A percentile compares a stretch with the other conserved stretches of the same genome.
Evolutionary conservation across 495 filamentous ascomycete species (phyloP).

Genomic region (Penicillium goetzii): DNA sequence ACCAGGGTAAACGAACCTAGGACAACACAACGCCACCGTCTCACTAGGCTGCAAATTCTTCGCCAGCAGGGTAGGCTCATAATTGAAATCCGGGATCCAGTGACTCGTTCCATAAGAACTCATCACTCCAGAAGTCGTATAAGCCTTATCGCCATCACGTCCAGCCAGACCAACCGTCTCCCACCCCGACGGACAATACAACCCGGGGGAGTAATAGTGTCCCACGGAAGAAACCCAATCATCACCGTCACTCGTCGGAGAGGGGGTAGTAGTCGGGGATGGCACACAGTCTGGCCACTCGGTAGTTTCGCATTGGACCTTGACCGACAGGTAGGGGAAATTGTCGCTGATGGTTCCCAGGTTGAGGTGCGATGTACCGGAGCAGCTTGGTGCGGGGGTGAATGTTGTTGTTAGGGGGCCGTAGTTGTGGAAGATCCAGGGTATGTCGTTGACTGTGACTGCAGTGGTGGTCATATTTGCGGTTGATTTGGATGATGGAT

Average conservation of each 20-base stretch:
- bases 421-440: background rate
- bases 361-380: background rate
- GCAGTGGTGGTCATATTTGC: background rate
- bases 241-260: background rate
- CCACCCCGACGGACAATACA: background rate
- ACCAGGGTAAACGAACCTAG: background rate
- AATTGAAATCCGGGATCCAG: background rate
- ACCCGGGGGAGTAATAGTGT: background rate
- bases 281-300: background rate
- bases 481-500: background rate
- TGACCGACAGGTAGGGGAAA: background rate
- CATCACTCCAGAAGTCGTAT: background rate
- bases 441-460: background rate
- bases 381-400: background rate
- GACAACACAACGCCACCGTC: constrained; percentile 4
- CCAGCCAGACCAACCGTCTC: background rate
- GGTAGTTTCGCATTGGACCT: background rate
- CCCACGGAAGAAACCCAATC: background rate
- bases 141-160: background rate
- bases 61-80: background rate
- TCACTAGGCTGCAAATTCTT: constrained; percentile 2
- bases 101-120: background rate
- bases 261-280: background rate
- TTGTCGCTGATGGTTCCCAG: background rate
- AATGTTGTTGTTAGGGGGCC: constrained; percentile 1